Conservation (phyloP, 495 filamentous ascomycete species). For the Xylona heveae region DNA sequence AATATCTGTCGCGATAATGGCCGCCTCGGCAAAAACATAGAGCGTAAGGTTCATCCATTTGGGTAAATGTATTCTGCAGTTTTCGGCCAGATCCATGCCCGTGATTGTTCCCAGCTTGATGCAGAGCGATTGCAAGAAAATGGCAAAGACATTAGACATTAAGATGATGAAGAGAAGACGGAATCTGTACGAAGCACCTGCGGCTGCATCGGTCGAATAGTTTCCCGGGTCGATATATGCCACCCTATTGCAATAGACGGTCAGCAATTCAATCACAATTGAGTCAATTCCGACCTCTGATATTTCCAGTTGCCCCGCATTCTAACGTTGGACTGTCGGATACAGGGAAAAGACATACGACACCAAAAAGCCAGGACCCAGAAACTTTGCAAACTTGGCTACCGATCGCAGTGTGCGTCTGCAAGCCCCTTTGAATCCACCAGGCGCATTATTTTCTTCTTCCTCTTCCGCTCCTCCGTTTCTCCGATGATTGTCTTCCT, state of each 20-base stretch:
- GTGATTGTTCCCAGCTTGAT: constrained; percentile 76
- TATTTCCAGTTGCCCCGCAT: too few relatives aligned
- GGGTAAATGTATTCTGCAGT: constrained; percentile 54
- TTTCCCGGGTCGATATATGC: constrained; percentile 64
- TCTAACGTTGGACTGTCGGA: too few relatives aligned
- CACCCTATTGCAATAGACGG: too few relatives aligned
- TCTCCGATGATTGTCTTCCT: too few relatives aligned
- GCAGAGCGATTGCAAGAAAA: constrained; percentile 63
- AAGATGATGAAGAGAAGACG: constrained; percentile 48
- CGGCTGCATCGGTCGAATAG: constrained; percentile 67
- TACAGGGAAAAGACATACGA: neutral
- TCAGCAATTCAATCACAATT: constrained; percentile 2
- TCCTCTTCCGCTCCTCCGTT: constrained; percentile 1
- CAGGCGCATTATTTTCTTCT: neutral
- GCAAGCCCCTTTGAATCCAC: too few relatives aligned
- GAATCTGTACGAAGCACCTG: constrained; percentile 19
- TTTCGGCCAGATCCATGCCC: constrained; percentile 60
- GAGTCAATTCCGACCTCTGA: constrained; percentile 1
- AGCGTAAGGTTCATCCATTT: constrained; percentile 54
- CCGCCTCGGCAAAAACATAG: constrained; percentile 55
- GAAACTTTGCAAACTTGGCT: constrained; percentile 48
- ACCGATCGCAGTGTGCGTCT: too few relatives aligned
- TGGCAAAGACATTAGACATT: constrained; percentile 66
- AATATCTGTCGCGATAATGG: constrained; percentile 79
- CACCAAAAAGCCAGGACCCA: constrained; percentile 65